Conservation (phyloP, 306 rosid species). For the Sphenostylis stenocarpa region DNA sequence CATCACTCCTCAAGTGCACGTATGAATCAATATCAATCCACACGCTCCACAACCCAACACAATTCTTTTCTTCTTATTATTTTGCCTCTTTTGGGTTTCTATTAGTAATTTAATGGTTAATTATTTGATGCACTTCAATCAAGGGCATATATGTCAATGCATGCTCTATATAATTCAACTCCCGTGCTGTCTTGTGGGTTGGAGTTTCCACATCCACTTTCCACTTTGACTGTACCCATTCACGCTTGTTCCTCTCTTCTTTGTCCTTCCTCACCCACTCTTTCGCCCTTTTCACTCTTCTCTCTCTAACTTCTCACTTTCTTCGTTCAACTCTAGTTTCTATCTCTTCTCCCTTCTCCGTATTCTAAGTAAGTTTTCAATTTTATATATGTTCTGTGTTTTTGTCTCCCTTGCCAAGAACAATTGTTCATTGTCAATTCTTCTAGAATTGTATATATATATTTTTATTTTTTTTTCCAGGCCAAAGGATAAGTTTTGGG, state of each 20-base stretch:
- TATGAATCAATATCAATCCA: conserved; percentile 15
- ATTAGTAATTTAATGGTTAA: background rate
- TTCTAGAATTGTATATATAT: background rate
- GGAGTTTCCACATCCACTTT: conserved; percentile 38
- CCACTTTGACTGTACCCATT: conserved; percentile 47
- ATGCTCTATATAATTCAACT: conserved; percentile 57
- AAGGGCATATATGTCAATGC: conserved; percentile 56
- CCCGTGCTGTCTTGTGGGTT: conserved; percentile 47
- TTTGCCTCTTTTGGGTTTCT: background rate
- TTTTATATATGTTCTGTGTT: background rate
- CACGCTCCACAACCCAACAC: background rate
- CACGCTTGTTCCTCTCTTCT: conserved; percentile 43
- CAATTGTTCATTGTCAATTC: background rate
- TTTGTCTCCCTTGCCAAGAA: background rate
- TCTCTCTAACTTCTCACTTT: conserved; percentile 6
- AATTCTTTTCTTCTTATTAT: background rate
- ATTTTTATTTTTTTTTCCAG: background rate
- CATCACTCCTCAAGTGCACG: conserved; percentile 40
- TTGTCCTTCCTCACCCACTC: background rate
- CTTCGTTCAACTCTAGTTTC: conserved; percentile 11
- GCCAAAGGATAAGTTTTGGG: background rate
- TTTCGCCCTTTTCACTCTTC: background rate
- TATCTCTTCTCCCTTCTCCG: background rate
- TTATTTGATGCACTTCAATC: conserved; percentile 20
- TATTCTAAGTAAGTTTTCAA: conserved; percentile 40